Evolutionary conservation across 305 asterid species (phyloP).

Genomic region (Plantago rigida): DNA sequence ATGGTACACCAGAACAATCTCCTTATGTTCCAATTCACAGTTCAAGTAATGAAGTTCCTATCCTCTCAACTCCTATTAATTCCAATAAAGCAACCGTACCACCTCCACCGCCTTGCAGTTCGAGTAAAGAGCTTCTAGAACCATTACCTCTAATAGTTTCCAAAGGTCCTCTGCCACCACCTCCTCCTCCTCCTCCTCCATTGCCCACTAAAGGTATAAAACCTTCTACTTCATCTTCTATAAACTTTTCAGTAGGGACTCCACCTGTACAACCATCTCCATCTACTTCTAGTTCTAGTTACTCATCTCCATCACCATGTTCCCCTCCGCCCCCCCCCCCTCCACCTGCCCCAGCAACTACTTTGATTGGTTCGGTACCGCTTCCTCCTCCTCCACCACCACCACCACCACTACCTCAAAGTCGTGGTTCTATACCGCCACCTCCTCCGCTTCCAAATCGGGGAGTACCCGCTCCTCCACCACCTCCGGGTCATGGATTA

Average conservation of each 20-base stretch:
- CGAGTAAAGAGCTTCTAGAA: no score
- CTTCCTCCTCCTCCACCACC: constrained; percentile 25
- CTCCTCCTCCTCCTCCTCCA: constrained; percentile 31
- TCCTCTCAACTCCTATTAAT: constrained; percentile 9
- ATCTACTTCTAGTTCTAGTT: constrained; percentile 21
- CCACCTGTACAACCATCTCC: constrained; percentile 23
- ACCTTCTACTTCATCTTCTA: constrained; percentile 28
- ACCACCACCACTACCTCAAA: constrained; percentile 18
- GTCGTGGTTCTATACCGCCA: constrained; percentile 1
- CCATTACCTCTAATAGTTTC: no score
- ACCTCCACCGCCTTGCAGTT: constrained; percentile 19
- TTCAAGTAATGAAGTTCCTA: constrained; percentile 22
- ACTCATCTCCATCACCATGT: constrained; percentile 24
- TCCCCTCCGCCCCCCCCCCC: constrained; percentile 30
- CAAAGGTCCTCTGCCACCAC: constrained; percentile 20
- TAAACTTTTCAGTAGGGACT: constrained; percentile 14
- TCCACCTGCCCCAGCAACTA: constrained; percentile 24
- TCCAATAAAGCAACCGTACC: constrained; percentile 22
- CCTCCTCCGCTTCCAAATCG: constrained; percentile 29
- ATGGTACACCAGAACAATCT: constrained; percentile 17
- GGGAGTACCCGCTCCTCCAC: background rate
- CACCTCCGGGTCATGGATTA: constrained; percentile 18
- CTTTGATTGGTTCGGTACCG: background rate
- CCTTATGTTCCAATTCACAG: constrained; percentile 21
- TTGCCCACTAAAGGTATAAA: constrained; percentile 23